Base-by-base conservation (phyloP, 1,139 yeast genomes). In the Taphrina populina region DNA sequence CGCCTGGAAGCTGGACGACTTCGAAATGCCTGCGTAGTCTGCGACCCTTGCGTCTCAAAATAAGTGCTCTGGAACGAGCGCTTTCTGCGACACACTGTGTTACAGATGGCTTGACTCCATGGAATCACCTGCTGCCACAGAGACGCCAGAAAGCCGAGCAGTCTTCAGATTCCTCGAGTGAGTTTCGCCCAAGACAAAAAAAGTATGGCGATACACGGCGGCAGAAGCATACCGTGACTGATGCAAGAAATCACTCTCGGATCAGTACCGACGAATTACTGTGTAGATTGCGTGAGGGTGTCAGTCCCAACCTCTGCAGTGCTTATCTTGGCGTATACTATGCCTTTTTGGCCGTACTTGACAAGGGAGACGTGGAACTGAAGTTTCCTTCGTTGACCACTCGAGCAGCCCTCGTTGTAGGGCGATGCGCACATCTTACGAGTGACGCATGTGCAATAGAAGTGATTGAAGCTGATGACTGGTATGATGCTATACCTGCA, bases 1-100 rank as follows among this genome's bases (percentile, higher is more conserved):
- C n/a, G n/a, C n/a, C n/a, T n/a, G n/a, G n/a, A n/a, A n/a, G n/a
- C 30, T 56, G 57, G 57, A 39, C 24, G 21, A 36, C 40, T 4
- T 35, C 57, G n/a, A 53, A 53, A 35, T 53, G 57, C 21, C 52
- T 33, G 34, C 52, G 57, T 5, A 36, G 36, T 3, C 27, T 53
- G 17, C 45, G 57, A 17, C 57, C 57, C 5, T 40, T 53, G n/a
- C 44, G 45, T 30, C 39, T 45, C 39, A 53, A 53, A 29, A 44
- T 45, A 39, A 35, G 19, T 17, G 57, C 57, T 8, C 46, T 53
- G 20, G 49, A 52, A 15, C 36, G 51, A 5, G 27, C 51, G 7
- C 21, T 52, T 11, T 6, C 51, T 7, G 23, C 49, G 8, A 34
- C 51, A 13, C 20, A 26, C 11, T 43, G 37, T 4, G 51, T 52